These are phyloP conservation scores for Fusarium tjaetaba DNA, from an alignment of 2,329 filamentous ascomycete genomes.

Conservation along the genomic window DNA sequence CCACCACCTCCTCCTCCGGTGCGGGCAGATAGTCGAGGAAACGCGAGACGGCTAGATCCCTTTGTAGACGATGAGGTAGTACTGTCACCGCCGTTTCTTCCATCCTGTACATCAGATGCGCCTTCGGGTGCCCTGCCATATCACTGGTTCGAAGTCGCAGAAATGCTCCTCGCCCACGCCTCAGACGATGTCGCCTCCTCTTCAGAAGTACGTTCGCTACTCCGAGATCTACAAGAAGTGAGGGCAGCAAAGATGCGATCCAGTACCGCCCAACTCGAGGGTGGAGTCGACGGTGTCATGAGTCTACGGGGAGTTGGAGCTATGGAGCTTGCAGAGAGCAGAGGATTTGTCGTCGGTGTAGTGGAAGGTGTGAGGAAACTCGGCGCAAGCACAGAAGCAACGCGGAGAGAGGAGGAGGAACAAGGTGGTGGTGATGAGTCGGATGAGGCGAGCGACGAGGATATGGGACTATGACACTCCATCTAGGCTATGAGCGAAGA, in stretches of 20 bases:
- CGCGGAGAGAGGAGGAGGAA: slow-evolving; percentile 80
- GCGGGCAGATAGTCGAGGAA: slow-evolving; percentile 58
- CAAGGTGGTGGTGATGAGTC: slow-evolving; percentile 68
- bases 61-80: slow-evolving; percentile 44
- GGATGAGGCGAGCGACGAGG: slow-evolving; percentile 67
- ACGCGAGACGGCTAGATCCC: slow-evolving; percentile 50
- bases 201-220: slow-evolving; percentile 76
- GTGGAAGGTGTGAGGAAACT: slow-evolving; percentile 89
- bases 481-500: background rate
- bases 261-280: slow-evolving; percentile 76
- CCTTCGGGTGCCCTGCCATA: slow-evolving; percentile 82
- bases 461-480: slow-evolving; percentile 57
- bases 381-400: slow-evolving; percentile 81
- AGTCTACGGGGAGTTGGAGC: slow-evolving; percentile 80
- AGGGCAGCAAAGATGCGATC: slow-evolving; percentile 88
- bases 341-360: slow-evolving; percentile 84
- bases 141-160: slow-evolving; percentile 93
- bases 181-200: slow-evolving; percentile 81
- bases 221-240: slow-evolving; percentile 87
- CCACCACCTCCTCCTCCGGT: slow-evolving; percentile 75
- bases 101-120: slow-evolving; percentile 75
- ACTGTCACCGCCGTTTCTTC: slow-evolving; percentile 79
- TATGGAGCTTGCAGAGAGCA: slow-evolving; percentile 90
- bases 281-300: slow-evolving; percentile 76
- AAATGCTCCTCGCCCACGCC: slow-evolving; percentile 86